phyloP scores from a whole-genome alignment of 148 eudicot species.

The Rhododendron williamsianum region DNA sequence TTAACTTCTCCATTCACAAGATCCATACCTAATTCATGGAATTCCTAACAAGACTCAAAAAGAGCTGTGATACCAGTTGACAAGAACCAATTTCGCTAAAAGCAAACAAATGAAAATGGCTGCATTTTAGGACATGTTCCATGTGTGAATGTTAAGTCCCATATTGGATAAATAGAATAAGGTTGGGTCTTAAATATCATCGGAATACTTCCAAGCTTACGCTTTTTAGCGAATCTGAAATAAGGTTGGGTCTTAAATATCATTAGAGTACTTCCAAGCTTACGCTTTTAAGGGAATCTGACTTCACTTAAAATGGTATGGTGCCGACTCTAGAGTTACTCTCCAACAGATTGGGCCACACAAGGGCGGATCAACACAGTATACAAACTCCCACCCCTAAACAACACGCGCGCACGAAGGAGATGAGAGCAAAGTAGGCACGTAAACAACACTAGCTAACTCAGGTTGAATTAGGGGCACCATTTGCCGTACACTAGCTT shows the following conservation, averaged over 20 bases:
- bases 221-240: background rate
- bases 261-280: background rate
- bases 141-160: background rate
- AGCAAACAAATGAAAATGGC: background rate
- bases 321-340: background rate
- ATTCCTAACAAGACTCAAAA: background rate
- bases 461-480: background rate
- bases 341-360: background rate
- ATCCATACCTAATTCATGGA: background rate
- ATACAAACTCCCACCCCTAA: background rate
- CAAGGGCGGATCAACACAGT: background rate
- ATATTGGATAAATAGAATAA: background rate
- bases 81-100: background rate
- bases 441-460: background rate
- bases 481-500: background rate
- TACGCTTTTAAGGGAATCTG: background rate
- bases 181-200: background rate
- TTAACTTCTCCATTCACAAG: constrained; percentile 4
- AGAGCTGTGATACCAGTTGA: background rate
- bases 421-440: background rate
- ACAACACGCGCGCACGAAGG: background rate
- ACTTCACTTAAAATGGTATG: background rate
- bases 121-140: background rate
- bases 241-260: background rate
- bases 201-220: background rate